Evolutionary conservation across 208 protist genomes (phyloP), one percentile per base, ranked within the genome.

Genomic region (Lotmaria passim): DNA sequence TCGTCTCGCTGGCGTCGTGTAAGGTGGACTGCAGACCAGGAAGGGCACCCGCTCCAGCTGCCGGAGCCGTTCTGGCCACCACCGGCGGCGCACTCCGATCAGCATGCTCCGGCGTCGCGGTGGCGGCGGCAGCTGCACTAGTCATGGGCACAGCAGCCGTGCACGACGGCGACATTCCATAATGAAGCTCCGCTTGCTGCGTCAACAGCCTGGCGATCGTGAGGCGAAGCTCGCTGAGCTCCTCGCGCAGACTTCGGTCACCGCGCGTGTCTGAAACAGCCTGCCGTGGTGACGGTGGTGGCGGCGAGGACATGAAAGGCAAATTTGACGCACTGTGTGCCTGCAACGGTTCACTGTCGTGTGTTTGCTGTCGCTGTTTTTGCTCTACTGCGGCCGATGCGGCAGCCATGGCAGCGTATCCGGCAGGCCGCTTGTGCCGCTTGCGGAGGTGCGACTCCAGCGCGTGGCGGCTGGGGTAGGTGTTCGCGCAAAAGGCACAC

Each of bases 371-470:
- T 11, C 57, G 30, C 10, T 52, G 31, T 58, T 62, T 4, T 57
- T 57, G 1, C 12, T 44, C 36, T 59, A 70, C 59, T n/a, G 65
- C 68, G 2, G 73, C 65, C 7, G 77, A 73, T 3, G 64, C 59
- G 2, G 82, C 77, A 0, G 82, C 73, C 55, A 86, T 78, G 8
- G 64, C 48, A 1, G 84, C 77, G 30, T 80, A 83, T 3, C 75
- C 63, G 15, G 75, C 17, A 34, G 71, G 36, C 7, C 79, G 75
- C 26, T 79, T 82, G 61, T 94, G 86, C 0, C 86, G 85, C 64
- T 94, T 94, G 7, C 72, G 53, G 30, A 85, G 73, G 73, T 94
- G 89, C 17, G 89, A 94, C 21, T 90, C 60, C 11, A 94, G 63
- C 7, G 89, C 85, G 23, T 78, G 73, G 1, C 57, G 51, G 17